Base-by-base conservation (phyloP, 2,329 filamentous ascomycete genomes). In the Curvularia hawaiiensis region DNA sequence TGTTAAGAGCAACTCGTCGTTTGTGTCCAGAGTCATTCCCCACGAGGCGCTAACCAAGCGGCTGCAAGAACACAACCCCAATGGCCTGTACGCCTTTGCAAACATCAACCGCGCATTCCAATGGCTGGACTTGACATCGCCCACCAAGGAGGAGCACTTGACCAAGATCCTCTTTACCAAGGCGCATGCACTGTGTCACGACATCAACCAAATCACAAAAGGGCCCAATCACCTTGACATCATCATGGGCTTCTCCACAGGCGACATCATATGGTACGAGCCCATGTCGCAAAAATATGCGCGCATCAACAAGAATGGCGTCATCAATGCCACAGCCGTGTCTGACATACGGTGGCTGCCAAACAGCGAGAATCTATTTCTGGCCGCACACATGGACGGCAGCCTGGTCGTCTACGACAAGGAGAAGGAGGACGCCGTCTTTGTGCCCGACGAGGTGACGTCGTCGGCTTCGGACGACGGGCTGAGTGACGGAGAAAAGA, bases 251-350 rank as follows among this genome's bases (percentile, higher is more conserved):
- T 98, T 97, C 71, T 97, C 94, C 7, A 96, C 93, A 0, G 92
- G 93, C 39, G 95, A 99, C 75, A 92, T 99, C 47, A 94, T 99
- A 61, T 99, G 95, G 95, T 98, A 95, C 82, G 95, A 99, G 77
- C 93, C 95, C 11, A 91, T 97, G 70, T 94, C 92, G 39, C 94
- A 98, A 70, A 92, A 96, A 73, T 99, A 99, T 76, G 91, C 92
- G 3, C 88, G 95, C 20, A 83, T 99, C 69, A 99, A 99, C 74
- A 99, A 99, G 79, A 98, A 98, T 75, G 94, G 94, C 24, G 85
- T 90, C 54, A 96, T 98, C 76, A 97, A 96, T 69, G 84, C 85
- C 50, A 92, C 91, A 1, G 88, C 94, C 0, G 89, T 98, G 2
- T 90, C 90, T 0, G 88, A 94, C 60, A 96, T 99, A 63, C 86